phyloP scores from a whole-genome alignment of 495 filamentous ascomycete genomes.

The Penicillium nucicola region DNA sequence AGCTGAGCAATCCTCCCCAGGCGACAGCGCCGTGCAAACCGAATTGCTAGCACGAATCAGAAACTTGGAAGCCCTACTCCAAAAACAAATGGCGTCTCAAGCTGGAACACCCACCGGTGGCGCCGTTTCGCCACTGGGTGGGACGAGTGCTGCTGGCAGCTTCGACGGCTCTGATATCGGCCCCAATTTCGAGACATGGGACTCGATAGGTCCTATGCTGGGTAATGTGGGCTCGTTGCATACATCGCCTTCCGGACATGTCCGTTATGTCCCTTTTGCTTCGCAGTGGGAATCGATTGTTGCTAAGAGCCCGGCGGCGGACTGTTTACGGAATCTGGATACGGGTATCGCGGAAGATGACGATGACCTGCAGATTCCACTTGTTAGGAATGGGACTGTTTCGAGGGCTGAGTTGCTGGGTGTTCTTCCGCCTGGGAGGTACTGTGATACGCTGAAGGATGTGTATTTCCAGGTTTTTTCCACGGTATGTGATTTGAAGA shows the following conservation, averaged over 20 bases:
- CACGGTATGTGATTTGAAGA: slow-evolving; percentile 21
- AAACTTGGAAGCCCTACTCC: slow-evolving; percentile 37
- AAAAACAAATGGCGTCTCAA: slow-evolving; percentile 30
- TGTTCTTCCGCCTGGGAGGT: slow-evolving; percentile 35
- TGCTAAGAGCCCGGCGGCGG: slow-evolving; percentile 23
- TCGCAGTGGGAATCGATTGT: slow-evolving; percentile 35
- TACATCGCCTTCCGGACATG: slow-evolving; percentile 37
- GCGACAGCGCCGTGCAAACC: slow-evolving; percentile 28
- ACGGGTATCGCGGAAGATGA: slow-evolving; percentile 35
- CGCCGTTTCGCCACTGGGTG: slow-evolving; percentile 28
- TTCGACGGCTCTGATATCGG: slow-evolving; percentile 31
- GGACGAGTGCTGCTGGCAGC: slow-evolving; percentile 29
- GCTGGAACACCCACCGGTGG: slow-evolving; percentile 15
- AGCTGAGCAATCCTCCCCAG: slow-evolving; percentile 25
- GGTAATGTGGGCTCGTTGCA: slow-evolving; percentile 31
- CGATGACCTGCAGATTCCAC: slow-evolving; percentile 36
- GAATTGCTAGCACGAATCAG: slow-evolving; percentile 37
- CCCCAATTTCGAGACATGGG: slow-evolving; percentile 14
- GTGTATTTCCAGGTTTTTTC: slow-evolving; percentile 42
- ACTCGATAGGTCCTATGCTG: slow-evolving; percentile 16
- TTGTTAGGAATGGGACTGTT: slow-evolving; percentile 25
- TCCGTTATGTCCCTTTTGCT: slow-evolving; percentile 38
- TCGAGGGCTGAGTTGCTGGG: slow-evolving; percentile 32
- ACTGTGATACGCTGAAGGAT: slow-evolving; percentile 39
- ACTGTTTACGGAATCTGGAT: slow-evolving; percentile 27